Conservation (phyloP, 2,329 filamentous ascomycete genomes). For the Macrophomina pseudophaseolina region DNA sequence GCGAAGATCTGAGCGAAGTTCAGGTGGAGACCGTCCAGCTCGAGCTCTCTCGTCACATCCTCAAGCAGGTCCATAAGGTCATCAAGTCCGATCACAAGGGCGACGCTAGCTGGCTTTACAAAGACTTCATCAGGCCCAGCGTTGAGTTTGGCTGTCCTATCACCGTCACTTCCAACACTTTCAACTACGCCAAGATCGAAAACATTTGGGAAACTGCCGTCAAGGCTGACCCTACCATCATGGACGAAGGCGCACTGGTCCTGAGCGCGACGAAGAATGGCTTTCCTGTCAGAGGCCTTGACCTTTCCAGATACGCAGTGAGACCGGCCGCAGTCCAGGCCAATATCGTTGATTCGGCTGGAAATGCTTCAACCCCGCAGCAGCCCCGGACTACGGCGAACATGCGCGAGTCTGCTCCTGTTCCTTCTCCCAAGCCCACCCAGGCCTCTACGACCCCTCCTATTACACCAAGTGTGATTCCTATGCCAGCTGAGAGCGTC, state of each 20-base stretch:
- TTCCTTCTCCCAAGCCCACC: background rate
- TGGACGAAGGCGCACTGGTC: conserved; percentile 1
- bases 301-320: background rate
- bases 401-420: background rate
- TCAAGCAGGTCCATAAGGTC: background rate
- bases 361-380: background rate
- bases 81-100: background rate
- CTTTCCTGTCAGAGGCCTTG: background rate
- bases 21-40: background rate
- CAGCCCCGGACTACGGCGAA: background rate
- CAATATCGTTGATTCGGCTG: background rate
- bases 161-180: background rate
- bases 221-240: background rate
- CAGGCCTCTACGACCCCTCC: too few species aligned
- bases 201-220: background rate
- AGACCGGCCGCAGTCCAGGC: background rate
- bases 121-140: background rate
- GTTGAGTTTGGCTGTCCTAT: background rate
- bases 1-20: background rate
- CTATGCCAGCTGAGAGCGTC: background rate
- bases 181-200: background rate
- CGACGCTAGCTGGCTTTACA: background rate
- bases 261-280: background rate
- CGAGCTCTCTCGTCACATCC: conserved; percentile 9
- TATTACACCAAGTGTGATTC: too few species aligned